Conservation (phyloP, 257 asterid genomes). For the Jaltomata sinuosa region DNA sequence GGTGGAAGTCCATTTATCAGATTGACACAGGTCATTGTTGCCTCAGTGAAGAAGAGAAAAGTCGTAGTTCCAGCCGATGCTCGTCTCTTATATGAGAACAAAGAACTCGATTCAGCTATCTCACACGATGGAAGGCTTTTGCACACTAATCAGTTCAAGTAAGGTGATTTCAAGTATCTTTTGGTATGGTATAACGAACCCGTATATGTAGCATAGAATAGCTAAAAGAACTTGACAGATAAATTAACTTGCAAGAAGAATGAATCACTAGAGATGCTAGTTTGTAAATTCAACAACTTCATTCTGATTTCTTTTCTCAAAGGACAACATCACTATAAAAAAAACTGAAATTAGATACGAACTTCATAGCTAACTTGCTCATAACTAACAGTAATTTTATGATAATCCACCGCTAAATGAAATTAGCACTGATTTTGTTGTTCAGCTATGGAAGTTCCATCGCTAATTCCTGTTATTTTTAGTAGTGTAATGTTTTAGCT, state of each 20-base stretch:
- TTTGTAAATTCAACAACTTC: background rate
- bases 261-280: background rate
- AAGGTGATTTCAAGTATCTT: conserved; percentile 9
- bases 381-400: too few relatives aligned
- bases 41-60: conserved; percentile 54
- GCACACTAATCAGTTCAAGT: conserved; percentile 74
- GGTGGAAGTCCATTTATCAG: conserved; percentile 78
- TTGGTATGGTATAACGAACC: background rate
- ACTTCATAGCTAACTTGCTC: too few relatives aligned
- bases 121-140: conserved; percentile 57
- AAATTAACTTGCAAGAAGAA: background rate
- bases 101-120: conserved; percentile 50
- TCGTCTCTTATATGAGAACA: conserved; percentile 40
- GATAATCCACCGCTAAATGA: too few relatives aligned
- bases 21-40: conserved; percentile 52
- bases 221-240: background rate
- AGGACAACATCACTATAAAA: too few relatives aligned
- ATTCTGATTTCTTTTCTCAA: too few relatives aligned
- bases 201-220: background rate
- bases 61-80: conserved; percentile 18
- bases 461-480: too few relatives aligned
- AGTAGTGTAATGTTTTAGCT: too few relatives aligned
- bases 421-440: too few relatives aligned
- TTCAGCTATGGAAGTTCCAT: too few relatives aligned
- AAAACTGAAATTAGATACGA: too few relatives aligned